Evolutionary conservation across 2,329 filamentous ascomycete genomes (phyloP).

Genomic region (Pseudogymnoascus sp.): DNA sequence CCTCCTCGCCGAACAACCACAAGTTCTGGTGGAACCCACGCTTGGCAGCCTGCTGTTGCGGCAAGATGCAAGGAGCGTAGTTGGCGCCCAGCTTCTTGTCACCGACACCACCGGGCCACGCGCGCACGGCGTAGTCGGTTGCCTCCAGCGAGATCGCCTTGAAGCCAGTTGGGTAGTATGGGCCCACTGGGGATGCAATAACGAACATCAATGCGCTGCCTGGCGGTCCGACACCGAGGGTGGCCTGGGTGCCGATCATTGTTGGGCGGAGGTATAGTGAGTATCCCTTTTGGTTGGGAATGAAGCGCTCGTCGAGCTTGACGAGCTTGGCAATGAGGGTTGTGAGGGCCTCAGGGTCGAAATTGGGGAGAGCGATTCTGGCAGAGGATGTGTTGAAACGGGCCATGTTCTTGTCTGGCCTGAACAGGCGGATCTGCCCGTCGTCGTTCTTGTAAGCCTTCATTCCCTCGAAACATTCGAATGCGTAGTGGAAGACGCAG

Average conservation of each 20-base stretch:
- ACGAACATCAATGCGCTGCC: slow-evolving; percentile 87
- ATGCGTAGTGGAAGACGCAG: slow-evolving; percentile 97
- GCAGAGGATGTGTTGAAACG: slow-evolving; percentile 86
- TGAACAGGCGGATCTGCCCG: slow-evolving; percentile 77
- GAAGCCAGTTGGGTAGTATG: slow-evolving; percentile 97
- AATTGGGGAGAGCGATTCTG: slow-evolving; percentile 87
- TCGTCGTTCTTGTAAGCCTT: slow-evolving; percentile 91
- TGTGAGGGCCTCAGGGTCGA: slow-evolving; percentile 65
- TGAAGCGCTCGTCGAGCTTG: slow-evolving; percentile 79
- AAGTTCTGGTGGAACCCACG: slow-evolving; percentile 96
- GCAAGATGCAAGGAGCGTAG: slow-evolving; percentile 98
- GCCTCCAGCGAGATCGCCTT: slow-evolving; percentile 94
- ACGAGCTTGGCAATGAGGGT: slow-evolving; percentile 75
- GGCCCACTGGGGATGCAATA: slow-evolving; percentile 92
- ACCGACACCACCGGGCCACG: slow-evolving; percentile 95
- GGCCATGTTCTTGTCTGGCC: slow-evolving; percentile 93
- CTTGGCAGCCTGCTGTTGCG: slow-evolving; percentile 83
- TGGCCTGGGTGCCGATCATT: slow-evolving; percentile 94
- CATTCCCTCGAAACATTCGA: slow-evolving; percentile 98
- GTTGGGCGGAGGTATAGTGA: slow-evolving; percentile 93
- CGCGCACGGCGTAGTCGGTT: slow-evolving; percentile 91
- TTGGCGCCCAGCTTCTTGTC: slow-evolving; percentile 98
- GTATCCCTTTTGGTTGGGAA: slow-evolving; percentile 79
- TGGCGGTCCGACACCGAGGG: slow-evolving; percentile 85
- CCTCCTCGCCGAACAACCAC: slow-evolving; percentile 93